phyloP scores from a whole-genome alignment of 2,329 filamentous ascomycete genomes.

The Sporothrix luriei region DNA sequence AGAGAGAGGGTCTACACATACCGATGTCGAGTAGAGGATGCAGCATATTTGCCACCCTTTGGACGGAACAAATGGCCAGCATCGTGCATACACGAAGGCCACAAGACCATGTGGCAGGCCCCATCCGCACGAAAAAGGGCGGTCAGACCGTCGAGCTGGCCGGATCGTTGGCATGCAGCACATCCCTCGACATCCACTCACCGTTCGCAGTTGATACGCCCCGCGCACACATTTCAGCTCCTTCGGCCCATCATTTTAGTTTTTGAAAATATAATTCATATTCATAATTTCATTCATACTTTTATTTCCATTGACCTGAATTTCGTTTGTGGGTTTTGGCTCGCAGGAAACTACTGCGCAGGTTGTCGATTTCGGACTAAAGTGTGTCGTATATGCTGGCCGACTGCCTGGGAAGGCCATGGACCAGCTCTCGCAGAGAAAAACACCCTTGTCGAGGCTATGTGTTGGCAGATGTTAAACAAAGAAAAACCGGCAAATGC shows the following conservation, averaged over 20 bases:
- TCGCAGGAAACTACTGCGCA: background rate
- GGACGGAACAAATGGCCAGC: background rate
- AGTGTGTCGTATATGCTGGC: background rate
- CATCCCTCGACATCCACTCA: conserved; percentile 20
- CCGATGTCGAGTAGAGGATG: background rate
- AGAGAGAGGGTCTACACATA: background rate
- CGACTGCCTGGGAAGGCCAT: background rate
- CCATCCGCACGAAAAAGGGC: background rate
- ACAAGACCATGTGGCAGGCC: conserved; percentile 26
- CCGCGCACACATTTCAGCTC: background rate
- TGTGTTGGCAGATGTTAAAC: conserved; percentile 32
- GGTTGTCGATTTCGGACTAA: background rate
- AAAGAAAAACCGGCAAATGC: conserved; percentile 23
- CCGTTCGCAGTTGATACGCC: background rate
- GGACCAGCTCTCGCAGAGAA: background rate
- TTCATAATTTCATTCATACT: too few species aligned
- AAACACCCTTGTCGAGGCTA: conserved; percentile 15
- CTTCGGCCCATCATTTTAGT: background rate
- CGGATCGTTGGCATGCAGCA: background rate
- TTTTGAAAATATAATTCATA: too few species aligned
- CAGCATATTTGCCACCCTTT: background rate
- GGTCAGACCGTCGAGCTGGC: conserved; percentile 2
- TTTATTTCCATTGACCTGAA: too few species aligned
- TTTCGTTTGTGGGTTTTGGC: background rate
- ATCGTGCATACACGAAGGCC: conserved; percentile 7